Conservation (phyloP, 1,284 basidiomycete species). For the Inonotus hispidus region DNA sequence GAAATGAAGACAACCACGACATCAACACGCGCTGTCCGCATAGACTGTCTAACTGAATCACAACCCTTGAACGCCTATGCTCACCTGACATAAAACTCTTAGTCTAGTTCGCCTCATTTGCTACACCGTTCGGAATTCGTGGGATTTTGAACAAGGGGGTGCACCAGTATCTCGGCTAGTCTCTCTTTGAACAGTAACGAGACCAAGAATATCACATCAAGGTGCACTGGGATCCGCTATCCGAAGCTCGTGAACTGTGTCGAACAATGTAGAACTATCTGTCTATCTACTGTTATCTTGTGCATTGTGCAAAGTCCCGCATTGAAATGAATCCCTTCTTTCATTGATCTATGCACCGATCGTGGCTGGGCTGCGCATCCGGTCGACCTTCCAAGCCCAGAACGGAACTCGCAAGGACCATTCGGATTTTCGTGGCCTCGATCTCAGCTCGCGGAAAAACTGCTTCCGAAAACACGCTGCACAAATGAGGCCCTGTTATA, state of each 20-base stretch:
- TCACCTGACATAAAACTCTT: not conserved
- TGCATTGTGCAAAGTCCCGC: not conserved
- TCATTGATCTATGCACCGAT: not conserved
- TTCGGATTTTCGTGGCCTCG: not conserved
- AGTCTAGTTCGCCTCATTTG: not conserved
- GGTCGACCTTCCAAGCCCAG: not conserved
- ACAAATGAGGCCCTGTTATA: not conserved
- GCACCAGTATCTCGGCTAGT: not conserved
- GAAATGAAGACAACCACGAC: not conserved
- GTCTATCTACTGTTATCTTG: not conserved
- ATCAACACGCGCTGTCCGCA: not conserved
- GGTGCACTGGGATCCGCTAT: too few species aligned
- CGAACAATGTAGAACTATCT: not conserved
- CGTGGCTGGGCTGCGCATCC: not conserved
- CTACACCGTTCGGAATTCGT: not conserved
- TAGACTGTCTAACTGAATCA: not conserved
- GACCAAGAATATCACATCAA: too few species aligned
- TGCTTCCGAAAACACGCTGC: slow-evolving; percentile 4
- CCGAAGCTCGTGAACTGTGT: not conserved
- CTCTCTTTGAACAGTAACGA: too few species aligned
- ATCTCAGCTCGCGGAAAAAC: not conserved
- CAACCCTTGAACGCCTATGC: not conserved
- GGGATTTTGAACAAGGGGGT: not conserved
- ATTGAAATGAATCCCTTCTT: slow-evolving; percentile 1
- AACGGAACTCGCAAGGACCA: not conserved